Evolutionary conservation across 2,329 filamentous ascomycete species (phyloP), one percentile per base, ranked within the genome.

Genomic region (Monosporascus sp.): DNA sequence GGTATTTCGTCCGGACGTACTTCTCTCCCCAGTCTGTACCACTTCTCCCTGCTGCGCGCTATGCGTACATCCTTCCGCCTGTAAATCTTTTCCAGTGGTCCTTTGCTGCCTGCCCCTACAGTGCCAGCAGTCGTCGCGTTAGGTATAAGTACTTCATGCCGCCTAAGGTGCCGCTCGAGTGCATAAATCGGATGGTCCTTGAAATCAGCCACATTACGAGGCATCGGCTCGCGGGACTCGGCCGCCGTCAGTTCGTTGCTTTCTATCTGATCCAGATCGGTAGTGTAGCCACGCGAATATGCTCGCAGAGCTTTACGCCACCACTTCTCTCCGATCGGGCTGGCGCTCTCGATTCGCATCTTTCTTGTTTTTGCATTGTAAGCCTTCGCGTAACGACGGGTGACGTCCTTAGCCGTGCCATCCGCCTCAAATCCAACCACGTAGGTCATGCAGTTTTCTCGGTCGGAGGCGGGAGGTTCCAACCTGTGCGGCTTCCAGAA

Each of bases 291-390:
- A 1, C 71, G 70, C 17, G 67, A 66, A 60, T 79, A 86, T 19
- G 73, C 65, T 54, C 71, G 73, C 69, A 85, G 71, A 0, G 76
- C 75, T 49, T 70, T 76, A 3, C 71, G 71, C 78, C 81, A 84
- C 83, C 83, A 86, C 51, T 64, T 64, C 9, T 73, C 73, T 0
- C 74, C 79, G 9, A 73, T 63, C 60, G 78, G 71, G 74, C 76
- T 45, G 67, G 77, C 68, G 34, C 66, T 69, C 48, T 97, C 94
- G 2, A 99, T 80, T n/a, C 94, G 85, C 54, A 82, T 71, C 59
- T 85, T 91, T 22, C 90, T 82, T 1, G 92, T 96, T 71, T 97
- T 97, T 22, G 92, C 89, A 61, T 91, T 94, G 71, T 88, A 97
- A 0, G 87, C 87, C 69, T 94, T 95, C 1, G 86, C 81, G 66